Base-by-base conservation (phyloP, 345 rosid species). In the Populus alba region DNA sequence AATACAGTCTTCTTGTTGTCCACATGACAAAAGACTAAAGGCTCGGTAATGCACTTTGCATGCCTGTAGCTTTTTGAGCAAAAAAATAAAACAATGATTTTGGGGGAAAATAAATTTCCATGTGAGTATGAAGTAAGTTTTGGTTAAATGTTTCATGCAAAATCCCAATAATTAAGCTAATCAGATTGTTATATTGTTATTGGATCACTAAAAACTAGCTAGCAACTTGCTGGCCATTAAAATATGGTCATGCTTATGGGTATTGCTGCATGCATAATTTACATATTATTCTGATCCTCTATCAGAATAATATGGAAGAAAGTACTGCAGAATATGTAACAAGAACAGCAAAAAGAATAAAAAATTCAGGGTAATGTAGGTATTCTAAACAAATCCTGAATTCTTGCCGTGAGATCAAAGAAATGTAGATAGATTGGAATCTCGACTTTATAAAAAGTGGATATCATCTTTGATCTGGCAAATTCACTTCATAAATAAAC, bases 381-480 rank as follows among this genome's bases (percentile, higher is more conserved):
- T 7, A 76, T 35, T 5, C 39, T 29, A 38, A 68, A 75, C 38
- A 31, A 31, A 65, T 6, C 25, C 6, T 23, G 18, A 38, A 77
- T 77, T 38, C 62, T 66, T 74, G 74, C 31, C 82, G 45, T 87
- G 20, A 74, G 70, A 70, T 77, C 13, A 39, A 87, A 85, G 89
- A 15, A 85, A 83, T 68, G 37, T 1, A 65, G 4, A 65, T 35
- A 75, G 72, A 69, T 6, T 59, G 61, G 77, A 75, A 79, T 77
- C 85, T 81, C 12, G 73, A 69, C 88, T 83, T 87, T 87, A n/a
- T 25, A 16, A 49, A 83, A 87, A 83, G 87, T 27, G 29, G 23
- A 66, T 33, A 10, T 65, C 37, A 27, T 45, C 62, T 35, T 18
- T 55, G 12, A 39, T 18, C 39, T 78, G 41, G 2, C 37, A 25